phyloP scores from a whole-genome alignment of 176 grass and related monocot genomes.

The Carex pumila region DNA sequence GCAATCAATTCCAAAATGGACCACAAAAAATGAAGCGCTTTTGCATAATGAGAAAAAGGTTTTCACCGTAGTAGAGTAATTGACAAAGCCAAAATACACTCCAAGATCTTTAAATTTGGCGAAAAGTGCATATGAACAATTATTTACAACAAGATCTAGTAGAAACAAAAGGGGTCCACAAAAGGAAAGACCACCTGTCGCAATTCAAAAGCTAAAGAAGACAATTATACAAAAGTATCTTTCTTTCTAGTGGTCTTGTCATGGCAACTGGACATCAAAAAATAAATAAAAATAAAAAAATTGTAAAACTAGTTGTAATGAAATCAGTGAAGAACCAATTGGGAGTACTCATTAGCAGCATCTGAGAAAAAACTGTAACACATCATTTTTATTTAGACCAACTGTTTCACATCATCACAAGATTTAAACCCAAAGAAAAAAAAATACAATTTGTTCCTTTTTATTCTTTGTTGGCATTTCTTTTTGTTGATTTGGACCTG shows the following conservation, averaged over 20 bases:
- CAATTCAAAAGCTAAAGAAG: conserved; percentile 23
- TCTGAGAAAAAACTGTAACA: neutral
- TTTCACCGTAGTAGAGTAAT: conserved; percentile 26
- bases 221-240: conserved; percentile 51
- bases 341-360: neutral
- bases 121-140: conserved; percentile 45
- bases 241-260: conserved; percentile 38
- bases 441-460: neutral
- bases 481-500: neutral
- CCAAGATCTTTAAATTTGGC: conserved; percentile 29
- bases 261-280: conserved; percentile 22
- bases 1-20: conserved; percentile 5
- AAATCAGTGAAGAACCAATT: conserved; percentile 10
- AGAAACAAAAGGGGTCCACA: conserved; percentile 32
- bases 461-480: neutral
- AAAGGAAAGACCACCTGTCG: conserved; percentile 12
- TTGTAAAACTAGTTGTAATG: neutral
- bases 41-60: conserved; percentile 24
- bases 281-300: neutral
- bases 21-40: conserved; percentile 14
- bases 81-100: conserved; percentile 43
- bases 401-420: neutral
- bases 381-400: neutral
- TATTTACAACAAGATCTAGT: conserved; percentile 23
- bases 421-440: neutral